Percentiles rank a stretch among this genome's conserved stretches.
phyloP scores from a whole-genome alignment of 108 stramenopile genomes.

The Cyclotella cryptica region DNA sequence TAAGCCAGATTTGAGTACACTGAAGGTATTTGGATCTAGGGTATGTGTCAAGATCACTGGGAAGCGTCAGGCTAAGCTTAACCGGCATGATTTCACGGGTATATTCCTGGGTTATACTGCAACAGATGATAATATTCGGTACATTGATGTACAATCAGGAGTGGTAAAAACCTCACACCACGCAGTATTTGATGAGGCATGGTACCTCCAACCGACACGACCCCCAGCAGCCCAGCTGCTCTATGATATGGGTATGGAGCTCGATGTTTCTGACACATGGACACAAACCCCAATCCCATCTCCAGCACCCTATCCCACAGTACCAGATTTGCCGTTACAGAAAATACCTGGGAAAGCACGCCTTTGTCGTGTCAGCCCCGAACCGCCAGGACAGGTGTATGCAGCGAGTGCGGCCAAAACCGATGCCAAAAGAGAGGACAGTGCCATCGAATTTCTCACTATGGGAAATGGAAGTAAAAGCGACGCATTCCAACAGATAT shows the following conservation, averaged over 20 bases:
- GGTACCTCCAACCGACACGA: conserved; percentile 18
- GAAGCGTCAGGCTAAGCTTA: not conserved
- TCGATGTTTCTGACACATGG: not conserved
- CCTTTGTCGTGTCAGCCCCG: too few species aligned
- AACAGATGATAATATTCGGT: conserved; percentile 15
- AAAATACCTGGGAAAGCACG: too few species aligned
- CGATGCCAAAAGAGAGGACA: too few species aligned
- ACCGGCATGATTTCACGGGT: conserved; percentile 13
- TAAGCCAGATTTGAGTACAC: not conserved
- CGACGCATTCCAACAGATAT: too few species aligned
- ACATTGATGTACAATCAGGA: conserved; percentile 15
- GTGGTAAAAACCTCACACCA: conserved; percentile 19
- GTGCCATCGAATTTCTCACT: too few species aligned
- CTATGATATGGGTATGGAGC: conserved; percentile 19
- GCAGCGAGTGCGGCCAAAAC: too few species aligned
- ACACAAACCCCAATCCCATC: too few species aligned
- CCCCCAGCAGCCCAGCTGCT: conserved; percentile 22
- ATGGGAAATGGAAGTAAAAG: too few species aligned
- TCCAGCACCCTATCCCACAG: too few species aligned
- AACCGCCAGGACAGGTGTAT: too few species aligned
- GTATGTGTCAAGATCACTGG: conserved; percentile 19
- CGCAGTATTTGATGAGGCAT: conserved; percentile 28
- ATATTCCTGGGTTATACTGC: conserved; percentile 12
- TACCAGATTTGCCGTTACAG: too few species aligned
- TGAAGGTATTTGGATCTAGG: conserved; percentile 10